Evolutionary conservation across 345 rosid genomes (phyloP).

Genomic region (Limnanthes douglasii): DNA sequence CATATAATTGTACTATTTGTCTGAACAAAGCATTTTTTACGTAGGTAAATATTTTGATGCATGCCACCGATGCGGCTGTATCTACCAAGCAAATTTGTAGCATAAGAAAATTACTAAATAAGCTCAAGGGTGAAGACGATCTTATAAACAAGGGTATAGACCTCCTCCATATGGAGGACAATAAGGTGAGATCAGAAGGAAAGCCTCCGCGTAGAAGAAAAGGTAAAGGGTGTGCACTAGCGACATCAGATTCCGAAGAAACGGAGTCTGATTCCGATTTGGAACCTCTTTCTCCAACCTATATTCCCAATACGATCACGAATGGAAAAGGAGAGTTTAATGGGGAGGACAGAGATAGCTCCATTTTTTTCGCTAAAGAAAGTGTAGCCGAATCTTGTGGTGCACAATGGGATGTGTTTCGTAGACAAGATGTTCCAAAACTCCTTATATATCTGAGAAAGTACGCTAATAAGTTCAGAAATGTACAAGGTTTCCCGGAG

Average conservation of each 20-base stretch:
- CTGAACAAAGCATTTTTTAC: constrained; percentile 11
- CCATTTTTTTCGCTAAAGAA: constrained; percentile 15
- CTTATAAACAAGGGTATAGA: constrained; percentile 3
- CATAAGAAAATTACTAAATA: constrained; percentile 55
- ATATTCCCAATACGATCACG: constrained; percentile 17
- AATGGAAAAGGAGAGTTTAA: constrained; percentile 13
- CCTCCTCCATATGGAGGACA: constrained; percentile 8
- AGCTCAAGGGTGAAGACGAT: constrained; percentile 27
- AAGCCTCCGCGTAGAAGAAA: too few species aligned
- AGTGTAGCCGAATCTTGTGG: constrained; percentile 33
- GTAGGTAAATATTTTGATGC: constrained; percentile 84
- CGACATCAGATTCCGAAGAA: constrained; percentile 2
- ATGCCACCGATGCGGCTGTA: constrained; percentile 56
- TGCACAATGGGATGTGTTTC: constrained; percentile 91
- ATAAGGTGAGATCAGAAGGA: constrained; percentile 15
- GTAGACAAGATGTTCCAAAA: constrained; percentile 74
- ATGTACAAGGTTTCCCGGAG: constrained; percentile 18
- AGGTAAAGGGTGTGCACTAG: constrained; percentile 5
- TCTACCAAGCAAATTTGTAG: constrained; percentile 67
- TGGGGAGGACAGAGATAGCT: constrained; percentile 16
- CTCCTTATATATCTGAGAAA: constrained; percentile 56
- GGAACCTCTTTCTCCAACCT: constrained; percentile 17
- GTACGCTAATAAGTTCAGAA: constrained; percentile 43
- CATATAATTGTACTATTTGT: constrained; percentile 3
- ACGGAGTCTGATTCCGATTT: constrained; percentile 28